A percentile compares a stretch with the other conserved stretches of the same genome.
These are phyloP conservation scores for Colletotrichum gloeosporioides DNA, from an alignment of 2,329 filamentous ascomycete genomes.

Conservation along the genomic window DNA sequence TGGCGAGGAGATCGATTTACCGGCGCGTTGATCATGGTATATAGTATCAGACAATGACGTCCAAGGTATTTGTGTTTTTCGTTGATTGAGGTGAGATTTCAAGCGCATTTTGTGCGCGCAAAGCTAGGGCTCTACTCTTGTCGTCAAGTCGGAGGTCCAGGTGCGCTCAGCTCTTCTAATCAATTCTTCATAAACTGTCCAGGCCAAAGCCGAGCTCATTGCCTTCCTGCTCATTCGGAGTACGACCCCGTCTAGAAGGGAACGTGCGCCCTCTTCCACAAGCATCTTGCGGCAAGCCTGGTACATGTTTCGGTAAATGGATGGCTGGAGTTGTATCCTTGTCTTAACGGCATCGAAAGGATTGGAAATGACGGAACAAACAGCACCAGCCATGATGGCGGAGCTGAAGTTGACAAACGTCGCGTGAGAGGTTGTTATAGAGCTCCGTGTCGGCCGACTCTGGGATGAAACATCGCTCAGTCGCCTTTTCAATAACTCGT, in stretches of 20 bases:
- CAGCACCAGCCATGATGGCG: constrained; percentile 78
- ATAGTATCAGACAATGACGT: not conserved
- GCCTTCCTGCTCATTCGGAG: constrained; percentile 91
- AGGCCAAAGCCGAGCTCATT: constrained; percentile 90
- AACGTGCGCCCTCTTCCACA: constrained; percentile 77
- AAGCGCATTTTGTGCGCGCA: not conserved
- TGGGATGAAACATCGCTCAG: constrained; percentile 43
- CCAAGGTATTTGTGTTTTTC: not conserved
- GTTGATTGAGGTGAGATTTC: not conserved
- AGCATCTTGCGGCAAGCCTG: constrained; percentile 81
- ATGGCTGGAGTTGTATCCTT: constrained; percentile 87
- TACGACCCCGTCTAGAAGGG: constrained; percentile 84
- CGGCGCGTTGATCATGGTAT: not conserved
- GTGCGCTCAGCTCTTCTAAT: constrained; percentile 69
- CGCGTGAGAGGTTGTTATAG: constrained; percentile 16
- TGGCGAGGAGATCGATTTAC: not conserved
- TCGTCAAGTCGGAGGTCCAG: constrained; percentile 9
- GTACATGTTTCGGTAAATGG: constrained; percentile 81
- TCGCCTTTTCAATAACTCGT: constrained; percentile 80
- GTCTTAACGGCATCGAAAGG: constrained; percentile 98
- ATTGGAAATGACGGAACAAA: constrained; percentile 90
- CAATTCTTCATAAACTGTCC: constrained; percentile 96
- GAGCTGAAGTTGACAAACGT: constrained; percentile 74
- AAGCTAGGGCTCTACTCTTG: constrained; percentile 4
- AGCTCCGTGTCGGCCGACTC: not conserved